These are phyloP conservation scores for Daldinia decipiens DNA, from an alignment of 495 filamentous ascomycete genomes.

Conservation along the genomic window DNA sequence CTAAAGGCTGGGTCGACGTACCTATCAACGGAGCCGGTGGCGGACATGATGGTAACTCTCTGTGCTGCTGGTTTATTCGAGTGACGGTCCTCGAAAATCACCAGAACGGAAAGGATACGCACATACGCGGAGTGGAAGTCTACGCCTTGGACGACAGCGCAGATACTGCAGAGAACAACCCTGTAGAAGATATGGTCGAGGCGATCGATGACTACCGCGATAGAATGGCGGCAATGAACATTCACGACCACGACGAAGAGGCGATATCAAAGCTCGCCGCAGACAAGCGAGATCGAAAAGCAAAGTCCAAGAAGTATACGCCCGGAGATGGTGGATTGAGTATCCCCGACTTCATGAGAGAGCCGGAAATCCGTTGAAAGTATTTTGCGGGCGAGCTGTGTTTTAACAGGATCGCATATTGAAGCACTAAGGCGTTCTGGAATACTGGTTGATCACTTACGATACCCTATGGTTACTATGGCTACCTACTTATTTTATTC, in stretches of 20 bases:
- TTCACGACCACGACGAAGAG: conserved; percentile 50
- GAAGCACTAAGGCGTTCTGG: conserved; percentile 30
- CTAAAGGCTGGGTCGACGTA: conserved; percentile 90
- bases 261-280: conserved; percentile 23
- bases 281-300: conserved; percentile 33
- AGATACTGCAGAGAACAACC: conserved; percentile 44
- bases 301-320: conserved; percentile 39
- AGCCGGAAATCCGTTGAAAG: conserved; percentile 56
- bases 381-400: not conserved
- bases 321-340: conserved; percentile 49
- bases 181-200: conserved; percentile 47
- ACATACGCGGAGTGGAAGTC: conserved; percentile 92
- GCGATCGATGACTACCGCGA: conserved; percentile 41
- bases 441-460: conserved; percentile 18
- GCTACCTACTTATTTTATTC: conserved; percentile 10
- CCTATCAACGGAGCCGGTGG: conserved; percentile 74
- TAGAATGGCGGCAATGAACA: conserved; percentile 32
- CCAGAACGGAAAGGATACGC: conserved; percentile 98
- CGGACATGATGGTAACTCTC: conserved; percentile 70
- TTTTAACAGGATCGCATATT: conserved; percentile 8
- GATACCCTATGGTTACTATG: conserved; percentile 32
- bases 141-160: conserved; percentile 75
- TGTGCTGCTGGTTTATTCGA: conserved; percentile 87
- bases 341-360: conserved; percentile 57
- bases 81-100: conserved; percentile 93